These are phyloP conservation scores for Solanum peruvianum DNA, from an alignment of 257 asterid species.

Conservation along the genomic window DNA sequence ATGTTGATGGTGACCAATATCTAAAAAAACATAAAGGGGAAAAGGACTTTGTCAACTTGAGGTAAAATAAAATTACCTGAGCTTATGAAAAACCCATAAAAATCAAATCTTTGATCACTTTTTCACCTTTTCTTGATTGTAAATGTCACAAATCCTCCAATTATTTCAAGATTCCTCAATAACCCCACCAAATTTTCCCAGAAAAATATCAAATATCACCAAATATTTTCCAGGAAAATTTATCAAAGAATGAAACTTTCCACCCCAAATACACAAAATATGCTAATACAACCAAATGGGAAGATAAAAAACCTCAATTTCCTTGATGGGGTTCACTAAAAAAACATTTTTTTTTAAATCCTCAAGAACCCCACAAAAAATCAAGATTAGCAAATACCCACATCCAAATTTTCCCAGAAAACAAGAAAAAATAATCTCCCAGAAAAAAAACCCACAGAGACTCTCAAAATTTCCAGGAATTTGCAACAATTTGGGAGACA, in stretches of 20 bases:
- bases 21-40: constrained; percentile 6
- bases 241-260: not conserved
- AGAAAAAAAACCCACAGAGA: not conserved
- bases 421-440: constrained; percentile 15
- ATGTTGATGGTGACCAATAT: constrained; percentile 48
- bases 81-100: not conserved
- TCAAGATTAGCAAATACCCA: not conserved
- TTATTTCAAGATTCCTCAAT: constrained; percentile 7
- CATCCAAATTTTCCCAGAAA: constrained; percentile 24
- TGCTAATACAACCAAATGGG: not conserved
- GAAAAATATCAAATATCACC: not conserved
- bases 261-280: not conserved
- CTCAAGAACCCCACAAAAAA: not conserved
- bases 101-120: constrained; percentile 7
- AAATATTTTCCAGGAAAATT: not conserved
- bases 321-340: not conserved
- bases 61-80: constrained; percentile 17
- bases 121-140: constrained; percentile 6
- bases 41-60: constrained; percentile 17
- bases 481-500: constrained; percentile 4
- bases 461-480: constrained; percentile 9
- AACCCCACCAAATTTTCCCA: constrained; percentile 23
- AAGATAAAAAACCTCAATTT: not conserved
- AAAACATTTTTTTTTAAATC: not conserved
- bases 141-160: constrained; percentile 3